phyloP scores from a whole-genome alignment of 2,329 filamentous ascomycete genomes.

The Beauveria bassiana region DNA sequence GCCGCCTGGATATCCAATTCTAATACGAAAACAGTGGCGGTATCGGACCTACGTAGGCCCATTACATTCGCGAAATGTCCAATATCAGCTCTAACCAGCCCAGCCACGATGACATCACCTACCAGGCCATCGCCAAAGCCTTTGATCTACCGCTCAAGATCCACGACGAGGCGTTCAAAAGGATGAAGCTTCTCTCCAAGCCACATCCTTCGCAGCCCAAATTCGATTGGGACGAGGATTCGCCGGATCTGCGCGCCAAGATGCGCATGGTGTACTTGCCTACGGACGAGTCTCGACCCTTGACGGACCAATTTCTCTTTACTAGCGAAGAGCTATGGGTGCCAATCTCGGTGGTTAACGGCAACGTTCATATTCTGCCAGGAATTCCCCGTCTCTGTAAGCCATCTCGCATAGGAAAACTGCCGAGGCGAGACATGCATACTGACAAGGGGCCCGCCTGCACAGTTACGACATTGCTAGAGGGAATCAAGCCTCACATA shows the following conservation, averaged over 20 bases:
- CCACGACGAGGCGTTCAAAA: slow-evolving; percentile 66
- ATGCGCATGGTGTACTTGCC: slow-evolving; percentile 87
- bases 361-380: slow-evolving; percentile 87
- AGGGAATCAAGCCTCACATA: slow-evolving; percentile 65
- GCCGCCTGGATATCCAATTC: neutral
- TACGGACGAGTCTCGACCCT: slow-evolving; percentile 56
- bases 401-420: slow-evolving; percentile 17
- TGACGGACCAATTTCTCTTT: slow-evolving; percentile 70
- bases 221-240: slow-evolving; percentile 76
- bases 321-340: slow-evolving; percentile 81
- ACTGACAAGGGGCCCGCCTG: neutral
- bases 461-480: slow-evolving; percentile 63
- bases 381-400: slow-evolving; percentile 76
- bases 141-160: slow-evolving; percentile 70
- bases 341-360: slow-evolving; percentile 79
- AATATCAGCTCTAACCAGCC: slow-evolving; percentile 8
- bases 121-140: slow-evolving; percentile 85
- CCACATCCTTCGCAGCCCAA: slow-evolving; percentile 63
- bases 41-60: slow-evolving; percentile 81
- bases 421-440: neutral
- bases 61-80: neutral
- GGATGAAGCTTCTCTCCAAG: slow-evolving; percentile 77
- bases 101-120: slow-evolving; percentile 96
- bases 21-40: slow-evolving; percentile 54
- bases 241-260: slow-evolving; percentile 69